Base-by-base conservation (phyloP, 2,329 filamentous ascomycete genomes). In the Exophiala phaeomuriformis region DNA sequence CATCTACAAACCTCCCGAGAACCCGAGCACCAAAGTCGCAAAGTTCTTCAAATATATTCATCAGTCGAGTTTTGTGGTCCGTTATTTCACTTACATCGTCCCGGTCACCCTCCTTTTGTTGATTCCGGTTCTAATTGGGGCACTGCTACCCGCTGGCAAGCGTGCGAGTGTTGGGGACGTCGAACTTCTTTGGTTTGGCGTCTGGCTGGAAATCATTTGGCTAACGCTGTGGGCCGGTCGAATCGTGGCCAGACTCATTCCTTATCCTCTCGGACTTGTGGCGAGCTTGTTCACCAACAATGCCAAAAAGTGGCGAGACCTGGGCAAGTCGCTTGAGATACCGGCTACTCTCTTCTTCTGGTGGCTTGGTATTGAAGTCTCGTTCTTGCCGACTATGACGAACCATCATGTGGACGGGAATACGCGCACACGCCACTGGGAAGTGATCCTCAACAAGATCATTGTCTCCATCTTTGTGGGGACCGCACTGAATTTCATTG, bases 201-300 rank as follows among this genome's bases (percentile, higher is more conserved):
- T 96, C 58, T 97, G 91, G 91, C 77, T 96, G 12, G 88, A 95
- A 69, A 88, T 95, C 40, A 78, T 96, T 29, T 97, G 91, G 91
- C 77, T 91, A 58, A 89, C 89, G 0, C 76, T 96, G 0, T 97
- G 91, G 91, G 84, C 85, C 19, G 85, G 81, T 50, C 71, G 81
- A 64, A 77, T 86, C 46, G 71, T 84, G 9, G 79, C 83, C 5
- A 86, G 86, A 68, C 76, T 74, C 49, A 73, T 87, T 6, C 84
- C 84, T 1, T 80, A 74, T 62, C 75, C 79, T 0, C 77, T 85
- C 39, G 79, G 81, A 1, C 63, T 85, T 1, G 53, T 86, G 10
- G 83, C 88, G 3, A 88, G 84, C 63, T 74, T 91, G 3, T 84
- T 89, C 65, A 93, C 90, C 10, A 93, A 90, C 67, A 91, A 88